Evolutionary conservation across 2,329 filamentous ascomycete genomes (phyloP).

Genomic region (Alternaria viburni): DNA sequence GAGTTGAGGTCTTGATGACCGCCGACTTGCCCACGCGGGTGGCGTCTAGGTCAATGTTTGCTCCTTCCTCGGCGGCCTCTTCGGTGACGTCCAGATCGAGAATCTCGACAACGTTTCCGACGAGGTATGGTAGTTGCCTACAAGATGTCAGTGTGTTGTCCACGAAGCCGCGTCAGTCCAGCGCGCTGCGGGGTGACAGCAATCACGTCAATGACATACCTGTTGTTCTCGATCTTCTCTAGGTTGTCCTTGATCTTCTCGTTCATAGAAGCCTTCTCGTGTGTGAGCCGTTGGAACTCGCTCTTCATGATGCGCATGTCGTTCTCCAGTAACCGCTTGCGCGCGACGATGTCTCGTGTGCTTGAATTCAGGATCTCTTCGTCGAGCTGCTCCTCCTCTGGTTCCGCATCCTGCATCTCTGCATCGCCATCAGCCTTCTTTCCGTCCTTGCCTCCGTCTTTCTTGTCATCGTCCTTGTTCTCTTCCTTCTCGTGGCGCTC

Average conservation of each 20-base stretch:
- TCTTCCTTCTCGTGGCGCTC: constrained; percentile 78
- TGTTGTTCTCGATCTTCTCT: constrained; percentile 99
- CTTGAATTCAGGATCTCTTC: constrained; percentile 91
- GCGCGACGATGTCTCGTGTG: constrained; percentile 92
- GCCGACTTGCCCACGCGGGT: constrained; percentile 97
- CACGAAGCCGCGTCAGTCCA: neutral
- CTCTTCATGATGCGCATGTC: constrained; percentile 99
- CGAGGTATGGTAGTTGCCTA: constrained; percentile 96
- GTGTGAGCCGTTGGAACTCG: constrained; percentile 89
- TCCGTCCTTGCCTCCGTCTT: constrained; percentile 61
- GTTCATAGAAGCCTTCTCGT: constrained; percentile 94
- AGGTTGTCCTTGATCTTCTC: constrained; percentile 99
- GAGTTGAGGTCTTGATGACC: constrained; percentile 98
- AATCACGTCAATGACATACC: constrained; percentile 61
- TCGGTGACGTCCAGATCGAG: constrained; percentile 95
- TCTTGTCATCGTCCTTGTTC: constrained; percentile 64
- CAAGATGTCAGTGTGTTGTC: constrained; percentile 4
- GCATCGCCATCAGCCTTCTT: constrained; percentile 74
- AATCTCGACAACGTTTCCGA: constrained; percentile 97
- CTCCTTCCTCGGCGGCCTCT: constrained; percentile 95
- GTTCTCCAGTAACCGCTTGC: constrained; percentile 92
- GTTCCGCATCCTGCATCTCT: constrained; percentile 85
- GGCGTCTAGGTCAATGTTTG: constrained; percentile 97
- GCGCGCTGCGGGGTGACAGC: constrained; percentile 3
- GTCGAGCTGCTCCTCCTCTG: constrained; percentile 78